These are phyloP conservation scores for Zizania latifolia DNA, from an alignment of 176 grass and related monocot genomes.

Conservation along the genomic window DNA sequence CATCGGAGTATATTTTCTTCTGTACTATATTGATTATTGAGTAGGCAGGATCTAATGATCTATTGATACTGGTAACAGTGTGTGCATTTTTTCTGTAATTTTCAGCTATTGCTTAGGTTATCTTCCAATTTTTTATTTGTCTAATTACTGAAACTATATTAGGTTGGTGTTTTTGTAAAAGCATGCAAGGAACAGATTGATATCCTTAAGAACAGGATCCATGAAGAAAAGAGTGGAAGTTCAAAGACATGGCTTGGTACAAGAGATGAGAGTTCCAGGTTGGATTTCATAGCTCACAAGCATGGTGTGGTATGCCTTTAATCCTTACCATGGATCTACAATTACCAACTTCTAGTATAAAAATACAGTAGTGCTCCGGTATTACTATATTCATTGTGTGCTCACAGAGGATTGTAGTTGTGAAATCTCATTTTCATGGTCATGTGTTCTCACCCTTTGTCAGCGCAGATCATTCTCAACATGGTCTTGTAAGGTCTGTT, in stretches of 20 bases:
- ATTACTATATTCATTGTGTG: background rate
- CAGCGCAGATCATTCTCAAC: too few relatives aligned
- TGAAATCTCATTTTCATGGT: too few relatives aligned
- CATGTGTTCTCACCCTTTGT: too few relatives aligned
- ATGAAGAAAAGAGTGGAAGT: slow-evolving; percentile 52
- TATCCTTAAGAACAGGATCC: slow-evolving; percentile 87
- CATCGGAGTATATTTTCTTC: background rate
- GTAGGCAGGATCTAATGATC: background rate
- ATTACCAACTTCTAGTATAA: background rate
- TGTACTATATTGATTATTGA: background rate
- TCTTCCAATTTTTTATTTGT: slow-evolving; percentile 1
- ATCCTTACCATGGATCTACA: slow-evolving; percentile 18
- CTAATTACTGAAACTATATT: slow-evolving; percentile 28
- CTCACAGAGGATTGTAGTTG: background rate
- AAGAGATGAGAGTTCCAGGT: slow-evolving; percentile 55
- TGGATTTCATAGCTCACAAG: slow-evolving; percentile 90
- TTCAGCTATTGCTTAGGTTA: background rate
- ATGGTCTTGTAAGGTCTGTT: too few relatives aligned
- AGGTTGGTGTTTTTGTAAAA: slow-evolving; percentile 91
- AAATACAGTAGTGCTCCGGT: background rate
- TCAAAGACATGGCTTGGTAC: slow-evolving; percentile 63
- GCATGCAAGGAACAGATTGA: slow-evolving; percentile 96
- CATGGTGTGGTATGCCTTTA: slow-evolving; percentile 82
- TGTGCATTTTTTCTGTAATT: background rate
- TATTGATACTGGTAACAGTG: background rate